These are phyloP conservation scores for Vickermania ingenoplastis DNA, from an alignment of 208 protist species.

Conservation along the genomic window DNA sequence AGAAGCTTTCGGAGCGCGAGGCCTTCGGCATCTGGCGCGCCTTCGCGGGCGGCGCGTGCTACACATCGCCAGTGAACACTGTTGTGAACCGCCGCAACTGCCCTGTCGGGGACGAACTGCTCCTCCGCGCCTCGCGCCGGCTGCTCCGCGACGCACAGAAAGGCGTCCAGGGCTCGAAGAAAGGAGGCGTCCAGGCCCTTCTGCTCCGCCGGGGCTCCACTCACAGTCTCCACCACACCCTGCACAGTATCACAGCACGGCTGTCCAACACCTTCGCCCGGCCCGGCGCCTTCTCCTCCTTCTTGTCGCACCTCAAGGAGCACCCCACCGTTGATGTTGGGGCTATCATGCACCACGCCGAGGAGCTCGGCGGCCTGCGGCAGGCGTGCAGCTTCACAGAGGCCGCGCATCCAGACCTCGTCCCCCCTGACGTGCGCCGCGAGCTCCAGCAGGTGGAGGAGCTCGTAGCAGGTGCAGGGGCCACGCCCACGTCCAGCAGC, in stretches of 20 bases:
- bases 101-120: constrained; percentile 59
- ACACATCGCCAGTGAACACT: constrained; percentile 50
- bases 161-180: not conserved
- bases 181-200: too few relatives aligned
- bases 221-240: not conserved
- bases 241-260: not conserved
- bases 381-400: constrained; percentile 61
- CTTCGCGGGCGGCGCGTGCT: constrained; percentile 75
- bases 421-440: constrained; percentile 24
- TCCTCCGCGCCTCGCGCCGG: constrained; percentile 32
- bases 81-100: constrained; percentile 55
- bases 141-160: constrained; percentile 14
- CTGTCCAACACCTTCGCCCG: not conserved
- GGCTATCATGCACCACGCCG: constrained; percentile 21
- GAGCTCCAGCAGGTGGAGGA: constrained; percentile 48
- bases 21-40: constrained; percentile 68
- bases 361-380: constrained; percentile 9
- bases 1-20: constrained; percentile 26
- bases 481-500: constrained; percentile 1
- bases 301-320: constrained; percentile 3
- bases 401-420: constrained; percentile 41
- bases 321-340: constrained; percentile 9
- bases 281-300: not conserved
- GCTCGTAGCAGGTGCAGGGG: not conserved
- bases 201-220: too few relatives aligned